These are phyloP conservation scores for Diplodia intermedia DNA, from an alignment of 2,329 filamentous ascomycete genomes.

Conservation along the genomic window DNA sequence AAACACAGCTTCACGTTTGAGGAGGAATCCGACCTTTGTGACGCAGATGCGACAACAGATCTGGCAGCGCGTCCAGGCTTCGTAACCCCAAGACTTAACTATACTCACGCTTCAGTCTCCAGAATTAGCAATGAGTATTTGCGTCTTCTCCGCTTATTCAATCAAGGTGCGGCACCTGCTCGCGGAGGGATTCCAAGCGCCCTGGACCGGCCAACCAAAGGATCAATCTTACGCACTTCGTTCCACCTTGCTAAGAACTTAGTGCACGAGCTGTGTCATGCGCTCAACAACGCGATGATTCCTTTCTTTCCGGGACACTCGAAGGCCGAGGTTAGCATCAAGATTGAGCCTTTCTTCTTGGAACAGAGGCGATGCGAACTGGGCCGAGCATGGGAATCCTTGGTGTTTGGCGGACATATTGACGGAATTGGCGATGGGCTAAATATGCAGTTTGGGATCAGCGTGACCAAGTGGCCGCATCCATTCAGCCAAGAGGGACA, in stretches of 20 bases:
- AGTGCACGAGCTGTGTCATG: conserved; percentile 32
- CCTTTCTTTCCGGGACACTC: background rate
- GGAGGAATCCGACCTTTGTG: background rate
- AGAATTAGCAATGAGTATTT: conserved; percentile 23
- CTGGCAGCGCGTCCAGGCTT: background rate
- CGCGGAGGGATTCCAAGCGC: background rate
- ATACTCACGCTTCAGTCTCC: conserved; percentile 8
- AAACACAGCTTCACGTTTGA: conserved; percentile 10
- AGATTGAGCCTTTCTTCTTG: conserved; percentile 33
- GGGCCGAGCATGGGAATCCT: conserved; percentile 31
- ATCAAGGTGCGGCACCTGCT: background rate
- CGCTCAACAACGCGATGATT: conserved; percentile 23
- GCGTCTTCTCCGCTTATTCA: background rate
- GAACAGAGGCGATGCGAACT: conserved; percentile 29
- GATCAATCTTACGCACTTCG: conserved; percentile 16
- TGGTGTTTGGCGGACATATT: conserved; percentile 27
- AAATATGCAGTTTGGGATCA: conserved; percentile 29
- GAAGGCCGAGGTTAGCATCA: conserved; percentile 1
- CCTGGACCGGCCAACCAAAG: conserved; percentile 15
- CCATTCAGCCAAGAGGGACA: conserved; percentile 23
- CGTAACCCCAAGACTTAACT: background rate
- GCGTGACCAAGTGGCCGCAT: conserved; percentile 32
- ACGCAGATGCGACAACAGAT: conserved; percentile 30
- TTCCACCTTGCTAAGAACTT: conserved; percentile 33
- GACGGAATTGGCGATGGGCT: conserved; percentile 27